phyloP scores from a whole-genome alignment of 2,329 filamentous ascomycete species.

The Trichophyton equinum region DNA sequence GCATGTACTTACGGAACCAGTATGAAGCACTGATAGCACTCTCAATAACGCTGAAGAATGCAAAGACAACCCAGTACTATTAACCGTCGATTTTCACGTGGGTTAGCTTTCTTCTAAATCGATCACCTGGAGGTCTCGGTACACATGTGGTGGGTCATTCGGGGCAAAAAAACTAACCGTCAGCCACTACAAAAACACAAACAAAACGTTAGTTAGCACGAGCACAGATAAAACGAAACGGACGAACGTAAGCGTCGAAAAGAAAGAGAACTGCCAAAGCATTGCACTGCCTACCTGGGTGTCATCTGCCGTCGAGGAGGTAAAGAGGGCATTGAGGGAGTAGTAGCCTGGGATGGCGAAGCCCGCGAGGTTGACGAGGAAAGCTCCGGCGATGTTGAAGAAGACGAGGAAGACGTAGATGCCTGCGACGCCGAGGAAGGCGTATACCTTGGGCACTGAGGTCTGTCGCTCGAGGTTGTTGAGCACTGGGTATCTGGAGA shows the following conservation, averaged over 20 bases:
- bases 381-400: constrained; percentile 58
- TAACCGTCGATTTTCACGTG: constrained; percentile 12
- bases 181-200: constrained; percentile 42
- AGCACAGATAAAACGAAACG: neutral
- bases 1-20: constrained; percentile 47
- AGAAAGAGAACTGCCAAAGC: constrained; percentile 14
- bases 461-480: constrained; percentile 58
- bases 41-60: constrained; percentile 54
- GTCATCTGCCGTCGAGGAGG: constrained; percentile 47
- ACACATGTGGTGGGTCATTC: constrained; percentile 10
- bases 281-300: constrained; percentile 40
- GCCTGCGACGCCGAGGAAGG: constrained; percentile 49
- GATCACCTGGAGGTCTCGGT: constrained; percentile 13
- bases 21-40: constrained; percentile 54
- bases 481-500: constrained; percentile 54
- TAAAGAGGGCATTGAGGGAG: constrained; percentile 53
- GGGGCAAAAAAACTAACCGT: constrained; percentile 33
- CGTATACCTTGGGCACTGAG: constrained; percentile 56
- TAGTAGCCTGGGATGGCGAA: constrained; percentile 56
- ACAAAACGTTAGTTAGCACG: constrained; percentile 15
- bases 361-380: constrained; percentile 55
- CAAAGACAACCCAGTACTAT: constrained; percentile 59
- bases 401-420: constrained; percentile 60
- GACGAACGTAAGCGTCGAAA: neutral
- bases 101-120: neutral